Conservation (phyloP, 139 green algal species). For the Chlorella sorokiniana region DNA sequence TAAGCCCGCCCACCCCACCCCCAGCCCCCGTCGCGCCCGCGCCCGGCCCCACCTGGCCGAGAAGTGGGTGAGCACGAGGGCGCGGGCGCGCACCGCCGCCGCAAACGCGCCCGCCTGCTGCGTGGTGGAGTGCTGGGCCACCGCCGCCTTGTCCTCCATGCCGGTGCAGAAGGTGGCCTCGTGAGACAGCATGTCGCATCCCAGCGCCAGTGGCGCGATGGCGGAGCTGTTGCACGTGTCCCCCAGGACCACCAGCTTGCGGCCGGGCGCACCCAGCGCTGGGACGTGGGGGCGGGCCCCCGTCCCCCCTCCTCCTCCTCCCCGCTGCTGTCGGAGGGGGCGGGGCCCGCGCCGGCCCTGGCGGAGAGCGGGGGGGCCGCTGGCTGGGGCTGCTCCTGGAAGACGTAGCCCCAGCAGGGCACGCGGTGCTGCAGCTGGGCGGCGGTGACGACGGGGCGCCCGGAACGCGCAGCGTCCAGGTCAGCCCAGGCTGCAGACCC, state of each 20-base stretch:
- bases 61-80: constrained; percentile 95
- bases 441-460: constrained; percentile 41
- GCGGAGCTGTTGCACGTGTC: constrained; percentile 84
- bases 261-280: constrained; percentile 36
- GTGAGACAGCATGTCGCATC: constrained; percentile 86
- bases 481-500: constrained; percentile 46
- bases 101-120: constrained; percentile 91
- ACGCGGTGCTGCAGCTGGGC: constrained; percentile 86
- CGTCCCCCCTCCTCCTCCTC: background rate
- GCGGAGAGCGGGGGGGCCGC: background rate
- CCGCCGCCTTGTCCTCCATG: constrained; percentile 78
- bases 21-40: background rate
- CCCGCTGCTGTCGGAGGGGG: background rate
- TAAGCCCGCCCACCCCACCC: background rate
- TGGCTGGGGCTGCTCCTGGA: constrained; percentile 47
- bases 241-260: constrained; percentile 90
- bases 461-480: constrained; percentile 43
- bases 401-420: constrained; percentile 84
- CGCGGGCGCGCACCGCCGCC: constrained; percentile 59
- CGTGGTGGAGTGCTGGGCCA: constrained; percentile 89
- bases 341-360: background rate
- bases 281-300: constrained; percentile 17
- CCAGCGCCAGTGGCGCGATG: constrained; percentile 65
- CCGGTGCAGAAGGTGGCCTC: constrained; percentile 87
- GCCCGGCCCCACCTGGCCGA: constrained; percentile 58